A percentile compares a stretch with the other conserved stretches of the same genome.
These are phyloP conservation scores for Saposhnikovia divaricata DNA, from an alignment of 129 eudicot genomes.

Conservation along the genomic window DNA sequence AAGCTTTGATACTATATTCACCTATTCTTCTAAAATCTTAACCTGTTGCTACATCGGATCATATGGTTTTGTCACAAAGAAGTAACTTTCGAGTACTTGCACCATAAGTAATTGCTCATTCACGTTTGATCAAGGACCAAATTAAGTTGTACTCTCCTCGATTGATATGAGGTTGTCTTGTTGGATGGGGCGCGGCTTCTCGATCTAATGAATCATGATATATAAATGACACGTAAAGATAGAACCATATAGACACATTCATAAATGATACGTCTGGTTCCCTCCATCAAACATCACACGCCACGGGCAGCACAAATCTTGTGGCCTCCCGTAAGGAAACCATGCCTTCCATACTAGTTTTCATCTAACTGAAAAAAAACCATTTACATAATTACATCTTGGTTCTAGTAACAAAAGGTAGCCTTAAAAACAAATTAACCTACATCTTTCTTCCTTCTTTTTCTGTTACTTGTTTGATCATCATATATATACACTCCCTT, in stretches of 20 bases:
- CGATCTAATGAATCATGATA: neutral
- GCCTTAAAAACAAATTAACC: neutral
- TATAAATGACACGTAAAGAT: constrained; percentile 1
- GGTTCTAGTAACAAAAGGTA: neutral
- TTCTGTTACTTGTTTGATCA: neutral
- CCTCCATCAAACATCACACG: constrained; percentile 33
- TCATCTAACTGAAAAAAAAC: constrained; percentile 7
- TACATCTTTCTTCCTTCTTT: neutral
- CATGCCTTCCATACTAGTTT: constrained; percentile 13
- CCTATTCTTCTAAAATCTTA: too few species aligned
- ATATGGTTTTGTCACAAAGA: too few species aligned
- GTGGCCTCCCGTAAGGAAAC: constrained; percentile 52
- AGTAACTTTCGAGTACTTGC: too few species aligned
- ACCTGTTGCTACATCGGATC: too few species aligned
- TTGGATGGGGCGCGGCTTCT: constrained; percentile 4
- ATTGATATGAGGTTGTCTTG: neutral
- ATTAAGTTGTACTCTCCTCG: too few species aligned
- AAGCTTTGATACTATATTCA: too few species aligned
- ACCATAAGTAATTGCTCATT: too few species aligned
- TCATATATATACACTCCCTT: constrained; percentile 36
- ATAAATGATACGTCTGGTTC: neutral
- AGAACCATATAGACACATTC: neutral
- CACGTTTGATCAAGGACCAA: too few species aligned
- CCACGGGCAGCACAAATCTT: constrained; percentile 69
- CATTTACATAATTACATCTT: neutral